These are phyloP conservation scores for Panicum virgatum DNA, from an alignment of 202 grass and related monocot species.

Conservation along the genomic window DNA sequence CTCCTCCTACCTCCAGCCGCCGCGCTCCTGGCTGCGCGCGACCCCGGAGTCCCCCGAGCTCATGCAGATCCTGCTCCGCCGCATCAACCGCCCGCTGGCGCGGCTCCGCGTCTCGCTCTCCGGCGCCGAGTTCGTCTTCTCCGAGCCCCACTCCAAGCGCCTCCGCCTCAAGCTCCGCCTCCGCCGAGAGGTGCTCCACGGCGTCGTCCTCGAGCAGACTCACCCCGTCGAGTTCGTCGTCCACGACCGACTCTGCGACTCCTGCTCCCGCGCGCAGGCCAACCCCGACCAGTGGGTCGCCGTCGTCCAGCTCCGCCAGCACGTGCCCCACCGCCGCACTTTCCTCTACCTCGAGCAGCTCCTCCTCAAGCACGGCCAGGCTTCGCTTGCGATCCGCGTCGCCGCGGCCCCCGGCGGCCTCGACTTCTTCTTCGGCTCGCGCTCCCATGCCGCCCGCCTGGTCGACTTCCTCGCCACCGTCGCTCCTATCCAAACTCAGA, in stretches of 20 bases:
- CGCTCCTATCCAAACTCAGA: conserved; percentile 56
- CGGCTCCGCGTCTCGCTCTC: conserved; percentile 68
- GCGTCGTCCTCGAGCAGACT: conserved; percentile 77
- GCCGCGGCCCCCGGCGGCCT: conserved; percentile 53
- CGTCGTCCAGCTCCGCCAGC: conserved; percentile 88
- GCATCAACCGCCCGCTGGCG: conserved; percentile 64
- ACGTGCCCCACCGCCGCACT: conserved; percentile 81
- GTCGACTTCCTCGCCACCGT: conserved; percentile 83
- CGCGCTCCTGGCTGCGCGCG: conserved; percentile 76
- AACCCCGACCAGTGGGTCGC: conserved; percentile 94
- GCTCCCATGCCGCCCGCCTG: conserved; percentile 68
- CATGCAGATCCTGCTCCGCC: conserved; percentile 82
- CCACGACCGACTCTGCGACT: conserved; percentile 77
- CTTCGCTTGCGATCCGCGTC: conserved; percentile 64
- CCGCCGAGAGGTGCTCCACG: conserved; percentile 75
- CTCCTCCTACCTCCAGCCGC: conserved; percentile 80
- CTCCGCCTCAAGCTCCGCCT: conserved; percentile 86
- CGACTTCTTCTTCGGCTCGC: conserved; percentile 84
- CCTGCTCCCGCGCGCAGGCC: conserved; percentile 67
- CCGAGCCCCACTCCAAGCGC: conserved; percentile 97
- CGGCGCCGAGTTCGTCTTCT: conserved; percentile 89
- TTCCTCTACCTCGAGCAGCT: conserved; percentile 96
- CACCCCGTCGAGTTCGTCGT: conserved; percentile 80
- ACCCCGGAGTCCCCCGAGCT: conserved; percentile 73
- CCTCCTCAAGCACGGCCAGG: conserved; percentile 82